Base-by-base conservation (phyloP, 768 basidiomycete species). In the Boletus speciosus region DNA sequence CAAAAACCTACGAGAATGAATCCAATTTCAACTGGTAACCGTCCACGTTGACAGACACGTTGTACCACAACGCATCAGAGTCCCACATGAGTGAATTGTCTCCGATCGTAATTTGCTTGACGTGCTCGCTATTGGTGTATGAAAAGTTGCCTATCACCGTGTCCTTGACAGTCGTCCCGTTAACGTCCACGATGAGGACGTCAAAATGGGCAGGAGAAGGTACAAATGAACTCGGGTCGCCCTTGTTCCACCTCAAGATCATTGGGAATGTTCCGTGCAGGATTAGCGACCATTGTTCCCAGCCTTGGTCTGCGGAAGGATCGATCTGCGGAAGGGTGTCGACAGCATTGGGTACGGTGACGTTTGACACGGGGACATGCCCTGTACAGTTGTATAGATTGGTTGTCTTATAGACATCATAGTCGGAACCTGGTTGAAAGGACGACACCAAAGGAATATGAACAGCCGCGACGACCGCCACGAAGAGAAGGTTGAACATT, bases 351-450 rank as follows among this genome's bases (percentile, higher is more conserved):
- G 35, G 29, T 5, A 39, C 46, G 10, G 61, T 62, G 31, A 62
- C 47, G 15, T 56, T 62, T 47, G 61, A 62, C 8, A 35, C 5
- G 4, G 31, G 31, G 10, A 51, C 40, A 12, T 37, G 41, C 4
- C 61, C 59, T 15, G 61, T 55, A 45, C 61, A 60, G 42, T 62
- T 57, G 48, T 62, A 62, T 15, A 62, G 47, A n/a, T 58, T 57
- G 23, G 47, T 42, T 15, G 61, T 57, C 27, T 48, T 55, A 44
- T 47, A 49, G 35, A 38, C 5, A 6, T 52, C 54, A 23, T 61
- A 61, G 44, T 61, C 57, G 9, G 60, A 40, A 15, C 57, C 57
- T 23, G 54, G 54, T 35, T 56, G 54, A 27, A 58, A 53, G 9
- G 51, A 41, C 4, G 41, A 52, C 15, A 16, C 54, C 12, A 4